Base-by-base conservation (phyloP, 768 basidiomycete species). In the Collybiopsis confluens region DNA sequence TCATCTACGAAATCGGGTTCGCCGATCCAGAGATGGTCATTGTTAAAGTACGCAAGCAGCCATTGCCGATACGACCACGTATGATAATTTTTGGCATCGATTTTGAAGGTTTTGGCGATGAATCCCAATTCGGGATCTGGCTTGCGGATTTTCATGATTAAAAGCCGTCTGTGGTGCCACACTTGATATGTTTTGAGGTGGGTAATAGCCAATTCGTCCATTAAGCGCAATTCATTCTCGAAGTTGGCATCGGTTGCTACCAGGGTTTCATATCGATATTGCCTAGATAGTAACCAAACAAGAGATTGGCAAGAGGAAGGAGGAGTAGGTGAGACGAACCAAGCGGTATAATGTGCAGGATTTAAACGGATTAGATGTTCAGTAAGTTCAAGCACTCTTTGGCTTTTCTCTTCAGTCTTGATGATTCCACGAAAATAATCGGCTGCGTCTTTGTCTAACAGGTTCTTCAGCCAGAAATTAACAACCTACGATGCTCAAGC, bases 31-130 rank as follows among this genome's bases (percentile, higher is more conserved):
- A 92, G 61, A n/a, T 69, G 76, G 33, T 80, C 76, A 54, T 85
- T 77, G 61, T 86, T 83, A 74, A 95, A 95, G 64, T 87, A 83
- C 8, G 90, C 86, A 40, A 97, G 82, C 11, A 94, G 68, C 93
- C 94, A 98, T 67, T 99, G 95, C 6, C 96, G 81, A 69, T 98
- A 96, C 7, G 91, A 90, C 97, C 97, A 99, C 0, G 97, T 98
- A 68, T 98, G 96, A 68, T 99, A 99, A 73, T 99, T 99, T 80
- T 99, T 99, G 42, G 82, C 70, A 65, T 99, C 97, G 20, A 70
- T 77, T 7, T 79, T 71, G 27, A 99, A 80, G 1, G 85, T 84
- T 52, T 72, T 69, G 47, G 84, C 79, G 65, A 93, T 86, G 68
- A 97, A 98, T 33, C 65, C 75, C 52, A 98, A 85, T 68, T 99